Percentiles rank a stretch among this genome's conserved stretches.
Evolutionary conservation across 768 basidiomycete genomes (phyloP).

Genomic region (Pleurotus pulmonarius): DNA sequence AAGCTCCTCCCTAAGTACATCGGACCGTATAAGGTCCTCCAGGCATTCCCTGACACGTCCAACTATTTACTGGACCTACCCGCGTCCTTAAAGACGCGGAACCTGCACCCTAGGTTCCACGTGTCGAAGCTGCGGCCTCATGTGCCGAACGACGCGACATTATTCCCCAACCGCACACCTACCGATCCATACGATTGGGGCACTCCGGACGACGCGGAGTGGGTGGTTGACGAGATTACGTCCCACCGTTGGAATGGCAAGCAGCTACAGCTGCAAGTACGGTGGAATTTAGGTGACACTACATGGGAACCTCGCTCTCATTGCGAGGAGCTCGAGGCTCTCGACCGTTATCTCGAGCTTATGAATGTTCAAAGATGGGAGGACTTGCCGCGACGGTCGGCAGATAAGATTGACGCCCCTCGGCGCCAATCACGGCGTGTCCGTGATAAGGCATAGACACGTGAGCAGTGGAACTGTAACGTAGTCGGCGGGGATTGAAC

Average conservation of each 20-base stretch:
- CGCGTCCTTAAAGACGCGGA: constrained; percentile 14
- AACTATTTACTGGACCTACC: constrained; percentile 26
- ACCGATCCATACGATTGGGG: constrained; percentile 35
- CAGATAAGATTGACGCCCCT: no score
- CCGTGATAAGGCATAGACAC: no score
- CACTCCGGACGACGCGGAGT: constrained; percentile 25
- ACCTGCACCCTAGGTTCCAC: constrained; percentile 33
- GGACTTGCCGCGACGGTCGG: no score
- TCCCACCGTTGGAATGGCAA: constrained; percentile 16
- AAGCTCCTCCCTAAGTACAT: constrained; percentile 35
- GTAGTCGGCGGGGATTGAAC: no score
- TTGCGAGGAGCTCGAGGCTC: constrained; percentile 21
- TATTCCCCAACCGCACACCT: constrained; percentile 28
- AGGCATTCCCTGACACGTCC: constrained; percentile 15
- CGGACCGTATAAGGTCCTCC: constrained; percentile 30
- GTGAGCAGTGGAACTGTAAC: no score
- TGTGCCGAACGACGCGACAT: constrained; percentile 22
- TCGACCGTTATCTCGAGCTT: constrained; percentile 27
- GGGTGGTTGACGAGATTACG: constrained; percentile 30
- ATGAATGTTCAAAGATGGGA: constrained; percentile 17
- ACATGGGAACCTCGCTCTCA: constrained; percentile 25
- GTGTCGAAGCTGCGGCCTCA: constrained; percentile 21
- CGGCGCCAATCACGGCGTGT: no score
- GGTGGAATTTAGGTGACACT: constrained; percentile 27
- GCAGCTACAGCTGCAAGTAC: constrained; percentile 19